Conservation (phyloP, 2,329 filamentous ascomycete genomes). For the Zymoseptoria crescenta region DNA sequence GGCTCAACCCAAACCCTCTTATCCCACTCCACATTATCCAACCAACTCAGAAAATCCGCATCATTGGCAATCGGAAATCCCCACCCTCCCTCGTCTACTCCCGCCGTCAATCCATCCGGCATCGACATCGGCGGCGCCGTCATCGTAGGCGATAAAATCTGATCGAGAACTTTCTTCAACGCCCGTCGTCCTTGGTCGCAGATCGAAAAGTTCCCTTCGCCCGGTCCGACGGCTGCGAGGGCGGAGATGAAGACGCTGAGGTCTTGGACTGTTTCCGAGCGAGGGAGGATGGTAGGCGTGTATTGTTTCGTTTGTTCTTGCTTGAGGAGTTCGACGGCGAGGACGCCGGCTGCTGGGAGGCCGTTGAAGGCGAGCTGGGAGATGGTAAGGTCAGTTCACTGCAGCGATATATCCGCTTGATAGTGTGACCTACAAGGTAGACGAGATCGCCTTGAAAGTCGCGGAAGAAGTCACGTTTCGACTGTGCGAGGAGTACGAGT, state of each 20-base stretch:
- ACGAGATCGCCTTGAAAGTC: conserved; percentile 38
- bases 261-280: conserved; percentile 39
- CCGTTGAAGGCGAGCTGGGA: conserved; percentile 30
- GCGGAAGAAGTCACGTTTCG: conserved; percentile 33
- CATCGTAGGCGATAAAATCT: conserved; percentile 31
- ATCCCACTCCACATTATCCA: conserved; percentile 38
- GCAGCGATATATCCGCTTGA: background rate
- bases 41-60: conserved; percentile 38
- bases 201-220: conserved; percentile 34
- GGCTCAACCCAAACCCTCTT: conserved; percentile 19
- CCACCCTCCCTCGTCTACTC: conserved; percentile 27
- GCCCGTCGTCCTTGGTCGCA: conserved; percentile 37
- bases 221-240: conserved; percentile 32
- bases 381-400: background rate
- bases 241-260: conserved; percentile 40
- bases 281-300: conserved; percentile 30
- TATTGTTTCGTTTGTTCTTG: conserved; percentile 32
- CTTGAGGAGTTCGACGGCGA: conserved; percentile 38
- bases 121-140: conserved; percentile 7
- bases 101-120: conserved; percentile 9
- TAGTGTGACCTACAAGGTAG: conserved; percentile 24
- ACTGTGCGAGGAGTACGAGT: conserved; percentile 31
- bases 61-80: conserved; percentile 33
- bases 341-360: conserved; percentile 36
- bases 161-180: conserved; percentile 37